Evolutionary conservation across 495 filamentous ascomycete species (phyloP).

Genomic region (Pyronema domesticum): DNA sequence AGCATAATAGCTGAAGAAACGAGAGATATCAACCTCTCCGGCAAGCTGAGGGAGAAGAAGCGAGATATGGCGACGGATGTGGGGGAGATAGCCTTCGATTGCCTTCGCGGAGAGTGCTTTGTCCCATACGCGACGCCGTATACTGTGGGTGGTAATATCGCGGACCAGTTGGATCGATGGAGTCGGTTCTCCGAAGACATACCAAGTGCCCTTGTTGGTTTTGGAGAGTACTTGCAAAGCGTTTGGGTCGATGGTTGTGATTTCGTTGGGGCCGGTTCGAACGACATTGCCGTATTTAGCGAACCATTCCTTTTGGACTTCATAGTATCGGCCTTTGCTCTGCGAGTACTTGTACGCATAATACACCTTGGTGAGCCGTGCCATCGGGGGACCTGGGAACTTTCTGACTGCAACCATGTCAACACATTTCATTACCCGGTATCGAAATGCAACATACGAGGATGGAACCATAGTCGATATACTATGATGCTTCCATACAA

Average conservation of each 20-base stretch:
- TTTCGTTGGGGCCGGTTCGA: conserved; percentile 5
- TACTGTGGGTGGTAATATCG: conserved; percentile 2
- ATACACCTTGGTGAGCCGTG: background rate
- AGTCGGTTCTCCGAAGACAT: background rate
- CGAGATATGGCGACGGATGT: background rate
- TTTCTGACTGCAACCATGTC: background rate
- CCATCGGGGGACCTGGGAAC: background rate
- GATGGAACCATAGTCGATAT: conserved; percentile 10
- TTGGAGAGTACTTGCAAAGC: conserved; percentile 5
- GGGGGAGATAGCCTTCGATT: background rate
- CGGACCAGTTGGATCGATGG: conserved; percentile 2
- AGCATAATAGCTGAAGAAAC: conserved; percentile 18
- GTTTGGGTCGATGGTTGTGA: background rate
- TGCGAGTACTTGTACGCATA: background rate
- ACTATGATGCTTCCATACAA: conserved; percentile 3
- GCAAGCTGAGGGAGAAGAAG: background rate
- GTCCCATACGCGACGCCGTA: conserved; percentile 8
- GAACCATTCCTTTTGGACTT: background rate
- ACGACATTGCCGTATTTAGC: background rate
- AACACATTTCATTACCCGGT: conserved; percentile 3
- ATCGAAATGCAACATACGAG: background rate
- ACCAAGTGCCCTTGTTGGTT: conserved; percentile 8
- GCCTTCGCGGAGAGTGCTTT: conserved; percentile 4
- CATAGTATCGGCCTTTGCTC: background rate
- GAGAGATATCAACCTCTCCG: conserved; percentile 13